A percentile compares a stretch with the other conserved stretches of the same genome.
These are phyloP conservation scores for Geranium rotundifolium DNA, from an alignment of 345 rosid genomes.

Conservation along the genomic window DNA sequence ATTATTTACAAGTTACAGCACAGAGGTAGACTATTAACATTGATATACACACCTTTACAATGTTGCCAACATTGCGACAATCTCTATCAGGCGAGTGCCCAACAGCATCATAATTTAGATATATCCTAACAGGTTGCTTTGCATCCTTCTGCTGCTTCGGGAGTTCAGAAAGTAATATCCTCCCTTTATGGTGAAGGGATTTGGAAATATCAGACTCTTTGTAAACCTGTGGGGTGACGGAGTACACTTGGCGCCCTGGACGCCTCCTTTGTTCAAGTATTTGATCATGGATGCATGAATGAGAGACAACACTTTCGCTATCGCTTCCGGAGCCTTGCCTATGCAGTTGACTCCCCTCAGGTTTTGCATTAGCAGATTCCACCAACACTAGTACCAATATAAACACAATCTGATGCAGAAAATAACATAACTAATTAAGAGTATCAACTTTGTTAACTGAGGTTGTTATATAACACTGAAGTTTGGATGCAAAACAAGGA, in stretches of 20 bases:
- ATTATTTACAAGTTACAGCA: background rate
- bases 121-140: constrained; percentile 85
- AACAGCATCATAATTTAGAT: constrained; percentile 93
- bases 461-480: too few relatives aligned
- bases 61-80: constrained; percentile 67
- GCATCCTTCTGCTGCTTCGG: constrained; percentile 30
- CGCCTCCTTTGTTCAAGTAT: constrained; percentile 78
- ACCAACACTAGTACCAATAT: background rate
- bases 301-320: constrained; percentile 40
- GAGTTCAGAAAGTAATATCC: constrained; percentile 51
- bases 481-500: too few relatives aligned
- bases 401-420: background rate
- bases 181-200: constrained; percentile 44
- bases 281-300: constrained; percentile 93
- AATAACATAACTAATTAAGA: too few relatives aligned
- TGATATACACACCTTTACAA: constrained; percentile 47
- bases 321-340: constrained; percentile 24
- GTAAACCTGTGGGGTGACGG: constrained; percentile 85
- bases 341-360: background rate
- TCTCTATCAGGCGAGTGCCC: constrained; percentile 91
- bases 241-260: constrained; percentile 72
- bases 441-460: too few relatives aligned
- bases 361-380: background rate
- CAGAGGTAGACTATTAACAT: too few relatives aligned
- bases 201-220: constrained; percentile 29